A percentile compares a stretch with the other conserved stretches of the same genome.
Evolutionary conservation across 208 protist species (phyloP).

Genomic region (Wallacemonas sp.): DNA sequence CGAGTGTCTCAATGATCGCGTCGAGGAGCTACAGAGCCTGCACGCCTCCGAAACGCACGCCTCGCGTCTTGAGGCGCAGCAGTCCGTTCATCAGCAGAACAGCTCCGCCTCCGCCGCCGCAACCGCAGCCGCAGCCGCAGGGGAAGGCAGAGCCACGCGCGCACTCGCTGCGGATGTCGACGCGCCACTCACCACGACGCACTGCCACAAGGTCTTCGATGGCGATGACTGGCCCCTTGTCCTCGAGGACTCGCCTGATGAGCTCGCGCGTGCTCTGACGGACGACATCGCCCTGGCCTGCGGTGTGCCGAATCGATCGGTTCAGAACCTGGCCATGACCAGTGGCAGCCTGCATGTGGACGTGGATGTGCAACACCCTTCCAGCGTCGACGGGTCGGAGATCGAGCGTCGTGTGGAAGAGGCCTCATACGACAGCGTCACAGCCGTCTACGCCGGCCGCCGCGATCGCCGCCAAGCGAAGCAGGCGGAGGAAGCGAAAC

Average conservation of each 20-base stretch:
- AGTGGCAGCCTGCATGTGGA: conserved; percentile 36
- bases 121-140: not conserved
- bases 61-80: not conserved
- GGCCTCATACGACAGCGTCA: conserved; percentile 9
- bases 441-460: conserved; percentile 18
- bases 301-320: conserved; percentile 29
- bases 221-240: conserved; percentile 47
- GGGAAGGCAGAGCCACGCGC: no score
- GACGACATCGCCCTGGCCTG: conserved; percentile 34
- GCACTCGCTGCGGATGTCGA: not conserved
- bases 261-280: conserved; percentile 32
- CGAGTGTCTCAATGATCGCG: conserved; percentile 10
- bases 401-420: conserved; percentile 23
- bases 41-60: not conserved
- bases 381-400: not conserved
- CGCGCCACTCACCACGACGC: conserved; percentile 6
- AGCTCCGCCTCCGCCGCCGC: not conserved
- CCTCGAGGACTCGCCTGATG: conserved; percentile 32
- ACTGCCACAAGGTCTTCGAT: conserved; percentile 24
- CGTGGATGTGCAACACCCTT: conserved; percentile 36
- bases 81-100: not conserved
- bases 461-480: conserved; percentile 1
- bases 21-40: conserved; percentile 11
- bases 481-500: conserved; percentile 13
- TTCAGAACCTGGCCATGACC: conserved; percentile 25